These are phyloP conservation scores for Magnolia officinalis DNA, from an alignment of 164 flowering plant species.

Conservation along the genomic window DNA sequence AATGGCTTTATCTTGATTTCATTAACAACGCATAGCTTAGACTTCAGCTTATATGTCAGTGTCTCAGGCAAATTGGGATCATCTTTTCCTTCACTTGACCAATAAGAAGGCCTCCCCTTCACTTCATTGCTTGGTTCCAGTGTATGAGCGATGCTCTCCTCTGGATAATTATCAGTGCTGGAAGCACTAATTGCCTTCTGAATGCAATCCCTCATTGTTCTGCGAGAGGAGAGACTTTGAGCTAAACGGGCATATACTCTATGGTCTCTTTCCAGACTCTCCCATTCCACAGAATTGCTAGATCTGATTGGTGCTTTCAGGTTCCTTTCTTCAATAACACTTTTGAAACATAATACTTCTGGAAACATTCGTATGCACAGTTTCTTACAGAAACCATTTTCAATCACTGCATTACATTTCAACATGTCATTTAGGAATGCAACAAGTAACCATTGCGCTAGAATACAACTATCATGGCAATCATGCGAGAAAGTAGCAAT, in stretches of 20 bases:
- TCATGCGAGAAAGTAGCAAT: not conserved
- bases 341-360: constrained; percentile 35
- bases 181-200: constrained; percentile 62
- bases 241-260: constrained; percentile 56
- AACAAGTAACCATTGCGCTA: not conserved
- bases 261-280: constrained; percentile 43
- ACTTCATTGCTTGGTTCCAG: constrained; percentile 49
- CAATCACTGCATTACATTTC: constrained; percentile 53
- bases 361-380: constrained; percentile 62
- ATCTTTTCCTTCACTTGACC: constrained; percentile 84
- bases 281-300: constrained; percentile 36
- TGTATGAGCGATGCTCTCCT: constrained; percentile 67
- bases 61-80: constrained; percentile 61
- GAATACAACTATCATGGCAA: not conserved
- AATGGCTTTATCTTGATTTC: constrained; percentile 74
- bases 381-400: constrained; percentile 52
- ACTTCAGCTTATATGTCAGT: constrained; percentile 47
- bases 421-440: not conserved
- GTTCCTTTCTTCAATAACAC: constrained; percentile 27
- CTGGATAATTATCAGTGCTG: constrained; percentile 84
- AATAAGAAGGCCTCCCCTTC: constrained; percentile 51
- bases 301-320: constrained; percentile 10
- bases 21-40: constrained; percentile 54
- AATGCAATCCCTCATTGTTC: constrained; percentile 34
- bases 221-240: constrained; percentile 27